Percentiles rank a stretch among this genome's conserved stretches.
Evolutionary conservation across 345 rosid species (phyloP).

Genomic region (Angophora floribunda): DNA sequence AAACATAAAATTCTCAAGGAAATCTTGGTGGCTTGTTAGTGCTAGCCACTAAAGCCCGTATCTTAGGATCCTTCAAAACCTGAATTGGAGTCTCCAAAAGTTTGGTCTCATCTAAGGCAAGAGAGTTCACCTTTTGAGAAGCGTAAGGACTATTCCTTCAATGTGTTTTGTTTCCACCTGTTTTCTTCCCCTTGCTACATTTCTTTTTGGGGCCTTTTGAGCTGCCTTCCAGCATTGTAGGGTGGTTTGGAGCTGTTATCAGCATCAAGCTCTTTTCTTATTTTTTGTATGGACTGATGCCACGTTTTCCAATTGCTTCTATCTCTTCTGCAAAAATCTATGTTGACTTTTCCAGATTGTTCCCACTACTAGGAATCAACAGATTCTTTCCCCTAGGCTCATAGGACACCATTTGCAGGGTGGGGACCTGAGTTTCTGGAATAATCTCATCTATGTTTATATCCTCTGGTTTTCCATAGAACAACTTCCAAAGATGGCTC

Average conservation of each 20-base stretch:
- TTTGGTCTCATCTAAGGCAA: not conserved
- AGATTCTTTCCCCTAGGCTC: not conserved
- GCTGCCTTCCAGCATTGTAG: too few species aligned
- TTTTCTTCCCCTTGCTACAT: not conserved
- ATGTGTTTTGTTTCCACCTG: not conserved
- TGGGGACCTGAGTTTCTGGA: not conserved
- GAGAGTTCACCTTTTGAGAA: not conserved
- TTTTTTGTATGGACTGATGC: rapidly evolving
- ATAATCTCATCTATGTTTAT: not conserved
- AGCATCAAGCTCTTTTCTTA: not conserved
- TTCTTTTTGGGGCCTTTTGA: too few species aligned
- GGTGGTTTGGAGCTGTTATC: not conserved
- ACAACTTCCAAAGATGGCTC: not conserved
- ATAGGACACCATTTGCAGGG: not conserved
- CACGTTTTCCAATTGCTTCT: not conserved
- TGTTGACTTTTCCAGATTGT: not conserved
- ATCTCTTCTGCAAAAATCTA: not conserved
- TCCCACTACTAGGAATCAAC: not conserved
- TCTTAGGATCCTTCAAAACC: not conserved
- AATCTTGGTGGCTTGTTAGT: not conserved
- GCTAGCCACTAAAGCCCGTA: not conserved
- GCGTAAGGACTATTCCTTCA: not conserved
- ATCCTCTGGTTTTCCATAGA: not conserved
- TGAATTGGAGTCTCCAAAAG: not conserved
- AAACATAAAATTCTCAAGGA: not conserved